Percentiles rank a stretch among this genome's conserved stretches.
phyloP scores from a whole-genome alignment of 2,329 filamentous ascomycete species.

The Clarireedia monteithiana region DNA sequence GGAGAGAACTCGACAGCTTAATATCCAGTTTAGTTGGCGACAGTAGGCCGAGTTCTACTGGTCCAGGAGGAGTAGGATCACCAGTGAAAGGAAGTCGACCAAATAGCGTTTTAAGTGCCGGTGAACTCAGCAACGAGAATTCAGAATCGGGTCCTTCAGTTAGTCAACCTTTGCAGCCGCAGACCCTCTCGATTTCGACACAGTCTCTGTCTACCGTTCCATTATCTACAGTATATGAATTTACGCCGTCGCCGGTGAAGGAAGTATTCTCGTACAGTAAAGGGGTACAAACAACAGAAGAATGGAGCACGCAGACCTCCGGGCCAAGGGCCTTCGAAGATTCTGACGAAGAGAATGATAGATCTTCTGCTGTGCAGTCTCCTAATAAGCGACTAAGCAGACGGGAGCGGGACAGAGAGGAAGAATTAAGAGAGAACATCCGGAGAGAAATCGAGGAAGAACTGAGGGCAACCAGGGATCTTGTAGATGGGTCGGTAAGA shows the following conservation, averaged over 20 bases:
- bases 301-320: constrained; percentile 51
- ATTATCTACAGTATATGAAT: constrained; percentile 73
- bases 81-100: constrained; percentile 70
- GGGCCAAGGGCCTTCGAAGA: constrained; percentile 48
- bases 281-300: constrained; percentile 82
- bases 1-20: constrained; percentile 74
- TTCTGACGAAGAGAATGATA: constrained; percentile 57
- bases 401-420: constrained; percentile 73
- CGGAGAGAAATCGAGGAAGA: constrained; percentile 91
- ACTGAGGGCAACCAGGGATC: constrained; percentile 62
- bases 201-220: constrained; percentile 70
- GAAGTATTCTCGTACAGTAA: constrained; percentile 97
- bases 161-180: constrained; percentile 31
- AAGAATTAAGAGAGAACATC: constrained; percentile 79
- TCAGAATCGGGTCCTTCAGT: constrained; percentile 49
- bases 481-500: constrained; percentile 44
- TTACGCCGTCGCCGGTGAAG: constrained; percentile 63
- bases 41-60: constrained; percentile 63
- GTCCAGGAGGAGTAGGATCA: constrained; percentile 55
- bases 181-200: constrained; percentile 34
- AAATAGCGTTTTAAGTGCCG: constrained; percentile 76
- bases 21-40: constrained; percentile 66
- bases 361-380: constrained; percentile 45
- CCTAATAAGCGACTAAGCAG: constrained; percentile 70
- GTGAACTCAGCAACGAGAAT: constrained; percentile 69